phyloP scores from a whole-genome alignment of 345 rosid genomes.

The Eucalyptus guilfoylei region DNA sequence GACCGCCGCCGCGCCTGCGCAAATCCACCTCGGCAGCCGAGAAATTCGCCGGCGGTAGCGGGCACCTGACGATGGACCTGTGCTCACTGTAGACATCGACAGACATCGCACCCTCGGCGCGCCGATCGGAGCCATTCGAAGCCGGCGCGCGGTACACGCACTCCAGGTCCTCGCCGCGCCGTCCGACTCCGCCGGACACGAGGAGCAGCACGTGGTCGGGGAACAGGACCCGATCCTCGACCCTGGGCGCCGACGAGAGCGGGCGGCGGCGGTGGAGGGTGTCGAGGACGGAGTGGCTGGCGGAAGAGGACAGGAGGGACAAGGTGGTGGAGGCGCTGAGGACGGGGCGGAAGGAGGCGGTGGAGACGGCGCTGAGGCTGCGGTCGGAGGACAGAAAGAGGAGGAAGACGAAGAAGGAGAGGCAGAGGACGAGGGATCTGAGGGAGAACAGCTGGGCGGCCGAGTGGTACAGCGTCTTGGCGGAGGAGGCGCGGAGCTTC shows the following conservation, averaged over 20 bases:
- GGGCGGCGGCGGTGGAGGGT: slow-evolving; percentile 1
- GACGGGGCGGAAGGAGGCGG: slow-evolving; percentile 47
- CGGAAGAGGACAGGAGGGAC: slow-evolving; percentile 30
- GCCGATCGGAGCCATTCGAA: not conserved
- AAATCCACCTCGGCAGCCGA: slow-evolving; percentile 44
- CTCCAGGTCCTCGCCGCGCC: slow-evolving; percentile 11
- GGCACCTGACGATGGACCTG: slow-evolving; percentile 65
- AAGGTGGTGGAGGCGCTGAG: slow-evolving; percentile 38
- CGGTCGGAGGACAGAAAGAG: slow-evolving; percentile 53
- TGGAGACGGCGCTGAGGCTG: slow-evolving; percentile 13
- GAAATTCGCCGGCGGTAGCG: slow-evolving; percentile 45
- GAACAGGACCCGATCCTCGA: slow-evolving; percentile 59
- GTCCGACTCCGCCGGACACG: slow-evolving; percentile 17
- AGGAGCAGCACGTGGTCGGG: slow-evolving; percentile 76
- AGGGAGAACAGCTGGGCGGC: slow-evolving; percentile 21
- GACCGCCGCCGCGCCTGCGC: slow-evolving; percentile 21
- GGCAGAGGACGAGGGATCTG: slow-evolving; percentile 38
- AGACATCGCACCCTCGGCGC: slow-evolving; percentile 26
- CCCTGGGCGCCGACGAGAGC: slow-evolving; percentile 8
- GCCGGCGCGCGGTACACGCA: slow-evolving; percentile 37
- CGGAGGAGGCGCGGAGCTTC: slow-evolving; percentile 28
- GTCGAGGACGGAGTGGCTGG: slow-evolving; percentile 23
- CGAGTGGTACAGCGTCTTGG: slow-evolving; percentile 1
- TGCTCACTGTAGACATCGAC: slow-evolving; percentile 38
- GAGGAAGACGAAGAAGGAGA: slow-evolving; percentile 51